Evolutionary conservation across 2,329 filamentous ascomycete genomes (phyloP).

Genomic region (Fusarium sp.): DNA sequence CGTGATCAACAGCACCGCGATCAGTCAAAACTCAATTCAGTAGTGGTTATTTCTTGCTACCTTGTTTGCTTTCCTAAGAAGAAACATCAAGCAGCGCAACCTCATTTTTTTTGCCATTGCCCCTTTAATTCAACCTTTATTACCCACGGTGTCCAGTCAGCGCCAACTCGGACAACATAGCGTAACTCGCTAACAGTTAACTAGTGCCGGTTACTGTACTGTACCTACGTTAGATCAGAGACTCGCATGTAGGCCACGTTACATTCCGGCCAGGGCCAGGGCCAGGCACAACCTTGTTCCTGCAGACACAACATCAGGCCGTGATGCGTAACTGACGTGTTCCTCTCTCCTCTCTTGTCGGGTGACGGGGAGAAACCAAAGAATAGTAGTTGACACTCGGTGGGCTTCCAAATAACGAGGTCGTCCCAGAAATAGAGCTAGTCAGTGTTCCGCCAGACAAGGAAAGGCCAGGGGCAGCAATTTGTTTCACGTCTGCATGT

Average conservation of each 20-base stretch:
- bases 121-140: neutral
- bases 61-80: neutral
- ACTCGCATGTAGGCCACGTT: neutral
- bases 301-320: slow-evolving; percentile 11
- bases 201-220: neutral
- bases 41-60: neutral
- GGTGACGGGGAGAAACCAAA: neutral
- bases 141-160: neutral
- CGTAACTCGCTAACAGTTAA: neutral
- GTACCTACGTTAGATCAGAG: neutral
- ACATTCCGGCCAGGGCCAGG: slow-evolving; percentile 25
- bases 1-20: slow-evolving; percentile 6
- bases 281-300: slow-evolving; percentile 19
- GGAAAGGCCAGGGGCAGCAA: neutral
- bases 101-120: neutral
- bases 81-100: neutral
- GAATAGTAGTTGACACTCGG: neutral
- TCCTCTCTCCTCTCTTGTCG: neutral
- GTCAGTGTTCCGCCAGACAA: neutral
- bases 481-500: slow-evolving; percentile 26
- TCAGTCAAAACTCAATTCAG: neutral
- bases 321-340: slow-evolving; percentile 38
- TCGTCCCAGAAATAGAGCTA: neutral
- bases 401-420: neutral
- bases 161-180: neutral